Evolutionary conservation across 1,284 basidiomycete genomes (phyloP).

Genomic region (Serendipita sp.): DNA sequence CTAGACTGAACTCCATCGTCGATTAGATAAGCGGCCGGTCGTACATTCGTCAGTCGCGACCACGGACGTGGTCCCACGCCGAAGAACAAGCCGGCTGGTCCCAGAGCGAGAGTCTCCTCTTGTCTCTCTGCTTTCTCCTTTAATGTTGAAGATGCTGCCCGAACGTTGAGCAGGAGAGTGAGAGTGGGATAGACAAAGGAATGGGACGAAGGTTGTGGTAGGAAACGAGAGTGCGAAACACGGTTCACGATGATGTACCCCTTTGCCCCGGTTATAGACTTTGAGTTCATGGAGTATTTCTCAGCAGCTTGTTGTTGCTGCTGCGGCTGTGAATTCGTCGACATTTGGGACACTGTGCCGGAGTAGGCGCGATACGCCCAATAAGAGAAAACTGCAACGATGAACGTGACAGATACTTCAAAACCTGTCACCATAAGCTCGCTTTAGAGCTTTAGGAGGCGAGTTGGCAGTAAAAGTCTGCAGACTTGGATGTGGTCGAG

Average conservation of each 20-base stretch:
- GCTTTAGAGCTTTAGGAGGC: too few relatives aligned
- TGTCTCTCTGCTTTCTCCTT: conserved; percentile 36
- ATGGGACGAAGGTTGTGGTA: conserved; percentile 39
- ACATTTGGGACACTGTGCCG: neutral
- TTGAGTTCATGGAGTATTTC: neutral
- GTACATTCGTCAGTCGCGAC: conserved; percentile 33
- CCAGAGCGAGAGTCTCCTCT: conserved; percentile 15
- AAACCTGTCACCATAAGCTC: too few relatives aligned
- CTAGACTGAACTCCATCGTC: conserved; percentile 15
- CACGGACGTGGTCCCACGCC: conserved; percentile 30
- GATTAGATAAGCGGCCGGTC: conserved; percentile 34
- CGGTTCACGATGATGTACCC: conserved; percentile 37
- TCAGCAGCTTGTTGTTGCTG: neutral
- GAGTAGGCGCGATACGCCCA: neutral
- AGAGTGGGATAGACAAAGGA: conserved; percentile 53
- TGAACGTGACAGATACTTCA: too few relatives aligned
- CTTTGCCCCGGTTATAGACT: neutral
- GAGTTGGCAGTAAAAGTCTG: too few relatives aligned
- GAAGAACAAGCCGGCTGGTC: conserved; percentile 32
- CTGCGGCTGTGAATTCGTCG: neutral
- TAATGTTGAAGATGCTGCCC: conserved; percentile 24
- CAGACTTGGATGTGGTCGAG: too few relatives aligned
- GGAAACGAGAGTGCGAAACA: conserved; percentile 42
- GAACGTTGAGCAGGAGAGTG: conserved; percentile 44
- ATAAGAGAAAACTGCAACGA: neutral